Percentiles rank a stretch among this genome's conserved stretches.
phyloP scores from a whole-genome alignment of 129 eudicot species.

The Lactuca sativa region DNA sequence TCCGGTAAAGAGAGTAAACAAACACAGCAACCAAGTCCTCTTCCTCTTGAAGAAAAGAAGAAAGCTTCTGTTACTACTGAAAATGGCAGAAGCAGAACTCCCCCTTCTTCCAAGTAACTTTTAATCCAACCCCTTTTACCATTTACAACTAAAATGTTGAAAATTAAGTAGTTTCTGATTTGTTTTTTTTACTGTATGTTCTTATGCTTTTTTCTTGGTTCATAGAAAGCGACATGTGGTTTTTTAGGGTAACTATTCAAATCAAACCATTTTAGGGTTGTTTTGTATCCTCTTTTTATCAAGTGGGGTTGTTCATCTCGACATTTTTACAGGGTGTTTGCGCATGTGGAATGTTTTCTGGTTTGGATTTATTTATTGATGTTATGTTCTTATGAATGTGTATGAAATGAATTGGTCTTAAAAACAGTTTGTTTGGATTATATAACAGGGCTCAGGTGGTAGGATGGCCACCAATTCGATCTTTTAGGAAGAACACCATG shows the following conservation, averaged over 20 bases:
- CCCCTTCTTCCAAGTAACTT: conserved; percentile 67
- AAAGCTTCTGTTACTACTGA: conserved; percentile 36
- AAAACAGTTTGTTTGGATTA: conserved; percentile 1
- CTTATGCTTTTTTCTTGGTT: background rate
- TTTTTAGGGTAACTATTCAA: background rate
- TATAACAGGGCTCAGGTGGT: conserved; percentile 76
- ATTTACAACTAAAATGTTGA: background rate
- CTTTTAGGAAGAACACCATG: conserved; percentile 88
- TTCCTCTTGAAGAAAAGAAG: conserved; percentile 50
- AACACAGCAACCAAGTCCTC: conserved; percentile 24
- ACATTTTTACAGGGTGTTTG: no score
- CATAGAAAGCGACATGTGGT: background rate
- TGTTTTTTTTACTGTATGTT: background rate
- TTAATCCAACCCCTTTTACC: background rate
- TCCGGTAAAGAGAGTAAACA: conserved; percentile 28
- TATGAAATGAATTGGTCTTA: conserved; percentile 10
- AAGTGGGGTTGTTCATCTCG: no score
- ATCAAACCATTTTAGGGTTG: background rate
- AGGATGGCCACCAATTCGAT: conserved; percentile 98
- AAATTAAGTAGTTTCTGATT: background rate
- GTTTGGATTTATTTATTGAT: background rate
- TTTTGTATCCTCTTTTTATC: background rate
- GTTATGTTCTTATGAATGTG: background rate
- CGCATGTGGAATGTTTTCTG: background rate
- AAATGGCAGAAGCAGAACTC: conserved; percentile 39